Evolutionary conservation across 177 flowering plant genomes (phyloP).

Genomic region (Telopea speciosissima): DNA sequence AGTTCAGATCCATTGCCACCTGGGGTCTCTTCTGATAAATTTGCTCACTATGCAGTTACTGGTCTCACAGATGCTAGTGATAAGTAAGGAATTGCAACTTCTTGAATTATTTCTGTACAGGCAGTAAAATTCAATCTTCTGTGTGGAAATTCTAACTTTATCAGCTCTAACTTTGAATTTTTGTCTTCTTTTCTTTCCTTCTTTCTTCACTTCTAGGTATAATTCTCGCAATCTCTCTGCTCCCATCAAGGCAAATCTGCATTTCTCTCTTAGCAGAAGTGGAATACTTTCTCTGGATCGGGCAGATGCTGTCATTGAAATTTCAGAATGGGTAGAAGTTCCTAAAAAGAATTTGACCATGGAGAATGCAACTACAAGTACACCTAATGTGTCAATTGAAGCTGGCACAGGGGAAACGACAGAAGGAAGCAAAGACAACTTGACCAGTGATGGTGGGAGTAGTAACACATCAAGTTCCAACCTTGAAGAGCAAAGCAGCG

Average conservation of each 20-base stretch:
- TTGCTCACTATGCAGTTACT: conserved; percentile 69
- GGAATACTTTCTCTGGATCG: conserved; percentile 81
- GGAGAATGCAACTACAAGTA: conserved; percentile 53
- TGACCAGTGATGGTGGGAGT: conserved; percentile 29
- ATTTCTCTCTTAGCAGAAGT: conserved; percentile 91
- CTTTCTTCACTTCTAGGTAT: conserved; percentile 42
- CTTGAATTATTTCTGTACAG: background rate
- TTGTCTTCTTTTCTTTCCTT: background rate
- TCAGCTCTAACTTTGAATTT: background rate
- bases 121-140: background rate
- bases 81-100: conserved; percentile 47
- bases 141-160: background rate
- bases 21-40: conserved; percentile 50
- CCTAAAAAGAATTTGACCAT: conserved; percentile 69
- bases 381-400: conserved; percentile 47
- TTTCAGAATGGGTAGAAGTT: conserved; percentile 94
- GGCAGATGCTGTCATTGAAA: conserved; percentile 87
- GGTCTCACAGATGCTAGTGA: conserved; percentile 78
- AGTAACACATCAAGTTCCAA: conserved; percentile 30
- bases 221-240: conserved; percentile 81
- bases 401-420: conserved; percentile 35
- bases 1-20: conserved; percentile 67
- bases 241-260: conserved; percentile 88
- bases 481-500: conserved; percentile 31
- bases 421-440: conserved; percentile 36